Conservation (phyloP, 768 basidiomycete genomes). For the Kondoa malvinella region DNA sequence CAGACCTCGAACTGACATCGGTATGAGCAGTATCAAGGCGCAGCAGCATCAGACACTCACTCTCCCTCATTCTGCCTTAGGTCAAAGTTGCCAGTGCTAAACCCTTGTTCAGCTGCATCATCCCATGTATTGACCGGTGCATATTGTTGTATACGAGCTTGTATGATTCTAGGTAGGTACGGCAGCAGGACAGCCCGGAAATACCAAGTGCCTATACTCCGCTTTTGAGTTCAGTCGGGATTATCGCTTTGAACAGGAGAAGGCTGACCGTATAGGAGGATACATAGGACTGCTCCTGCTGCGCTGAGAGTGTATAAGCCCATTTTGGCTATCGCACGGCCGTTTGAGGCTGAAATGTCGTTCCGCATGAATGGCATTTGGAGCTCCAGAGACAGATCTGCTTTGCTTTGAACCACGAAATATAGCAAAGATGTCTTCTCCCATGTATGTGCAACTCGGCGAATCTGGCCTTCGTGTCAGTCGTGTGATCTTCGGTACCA, state of each 20-base stretch:
- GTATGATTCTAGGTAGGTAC: not conserved
- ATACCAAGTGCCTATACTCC: too few relatives aligned
- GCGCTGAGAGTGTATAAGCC: not conserved
- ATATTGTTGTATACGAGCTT: not conserved
- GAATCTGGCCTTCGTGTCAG: conserved; percentile 38
- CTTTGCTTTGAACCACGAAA: not conserved
- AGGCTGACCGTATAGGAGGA: too few relatives aligned
- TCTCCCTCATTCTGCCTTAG: not conserved
- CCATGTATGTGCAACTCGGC: conserved; percentile 34
- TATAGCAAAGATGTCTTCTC: conserved; percentile 7
- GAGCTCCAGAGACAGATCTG: not conserved
- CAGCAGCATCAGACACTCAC: too few relatives aligned
- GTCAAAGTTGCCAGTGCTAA: conserved; percentile 2
- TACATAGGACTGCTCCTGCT: not conserved
- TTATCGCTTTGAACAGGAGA: too few relatives aligned
- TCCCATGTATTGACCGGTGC: not conserved
- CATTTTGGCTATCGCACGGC: too few relatives aligned
- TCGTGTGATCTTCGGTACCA: conserved; percentile 45
- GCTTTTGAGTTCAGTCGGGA: too few relatives aligned
- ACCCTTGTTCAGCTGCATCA: not conserved
- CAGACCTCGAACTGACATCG: not conserved
- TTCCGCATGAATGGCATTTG: not conserved
- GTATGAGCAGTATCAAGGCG: too few relatives aligned
- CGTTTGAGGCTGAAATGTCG: not conserved
- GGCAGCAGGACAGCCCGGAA: too few relatives aligned